phyloP scores from a whole-genome alignment of 257 asterid species.

The Fraxinus excelsior region DNA sequence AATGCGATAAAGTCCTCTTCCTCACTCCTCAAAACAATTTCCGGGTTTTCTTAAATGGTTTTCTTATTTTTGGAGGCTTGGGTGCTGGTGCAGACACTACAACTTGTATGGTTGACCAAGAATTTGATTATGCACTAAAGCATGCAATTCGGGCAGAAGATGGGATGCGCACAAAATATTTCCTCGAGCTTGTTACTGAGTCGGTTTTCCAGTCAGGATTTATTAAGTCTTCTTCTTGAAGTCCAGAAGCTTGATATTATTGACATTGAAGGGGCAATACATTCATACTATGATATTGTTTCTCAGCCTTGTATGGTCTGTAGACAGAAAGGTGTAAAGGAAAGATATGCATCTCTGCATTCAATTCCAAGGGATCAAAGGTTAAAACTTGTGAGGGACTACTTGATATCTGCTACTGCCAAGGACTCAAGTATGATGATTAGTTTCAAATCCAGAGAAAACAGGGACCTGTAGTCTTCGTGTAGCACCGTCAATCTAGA shows the following conservation, averaged over 20 bases:
- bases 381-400: slow-evolving; percentile 69
- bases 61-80: slow-evolving; percentile 73
- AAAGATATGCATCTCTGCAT: slow-evolving; percentile 60
- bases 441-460: slow-evolving; percentile 60
- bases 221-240: slow-evolving; percentile 74
- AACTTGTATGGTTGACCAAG: slow-evolving; percentile 40
- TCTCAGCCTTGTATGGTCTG: slow-evolving; percentile 75
- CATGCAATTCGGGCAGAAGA: slow-evolving; percentile 58
- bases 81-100: slow-evolving; percentile 58
- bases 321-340: slow-evolving; percentile 37
- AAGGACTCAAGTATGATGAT: slow-evolving; percentile 95
- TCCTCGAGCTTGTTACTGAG: slow-evolving; percentile 75
- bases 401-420: slow-evolving; percentile 89
- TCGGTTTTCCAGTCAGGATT: slow-evolving; percentile 59
- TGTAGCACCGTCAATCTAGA: slow-evolving; percentile 51
- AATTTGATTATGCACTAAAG: slow-evolving; percentile 65
- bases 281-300: slow-evolving; percentile 73
- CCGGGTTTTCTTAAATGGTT: slow-evolving; percentile 86
- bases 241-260: slow-evolving; percentile 78
- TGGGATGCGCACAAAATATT: slow-evolving; percentile 59
- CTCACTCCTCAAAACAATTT: slow-evolving; percentile 89
- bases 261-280: slow-evolving; percentile 94
- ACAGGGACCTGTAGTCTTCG: slow-evolving; percentile 50
- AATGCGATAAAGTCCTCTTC: slow-evolving; percentile 68
- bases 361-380: slow-evolving; percentile 61